Conservation (phyloP, 2,329 filamentous ascomycete genomes). For the Fonsecaea erecta region DNA sequence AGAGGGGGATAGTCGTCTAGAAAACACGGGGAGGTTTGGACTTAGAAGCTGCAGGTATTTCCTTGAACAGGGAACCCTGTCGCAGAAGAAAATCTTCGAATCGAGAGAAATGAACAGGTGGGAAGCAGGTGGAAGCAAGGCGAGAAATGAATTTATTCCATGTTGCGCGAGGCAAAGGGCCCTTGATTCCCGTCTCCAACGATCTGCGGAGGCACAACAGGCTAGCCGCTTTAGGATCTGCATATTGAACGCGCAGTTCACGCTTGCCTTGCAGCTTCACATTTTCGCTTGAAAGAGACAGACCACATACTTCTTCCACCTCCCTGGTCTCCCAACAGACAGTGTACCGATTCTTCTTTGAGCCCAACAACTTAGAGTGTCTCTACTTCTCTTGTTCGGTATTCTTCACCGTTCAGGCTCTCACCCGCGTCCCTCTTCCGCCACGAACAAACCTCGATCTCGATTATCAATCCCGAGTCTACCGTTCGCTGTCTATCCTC, state of each 20-base stretch:
- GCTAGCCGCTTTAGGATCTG: neutral
- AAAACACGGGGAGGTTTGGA: neutral
- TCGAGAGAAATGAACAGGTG: neutral
- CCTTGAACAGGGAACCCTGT: neutral
- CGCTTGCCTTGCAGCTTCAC: conserved; percentile 4
- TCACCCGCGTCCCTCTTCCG: neutral
- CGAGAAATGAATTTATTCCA: conserved; percentile 1
- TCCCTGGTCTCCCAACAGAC: neutral
- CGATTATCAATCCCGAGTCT: conserved; percentile 5
- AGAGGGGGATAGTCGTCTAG: neutral
- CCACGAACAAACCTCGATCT: neutral
- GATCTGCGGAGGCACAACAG: neutral
- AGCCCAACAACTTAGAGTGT: neutral
- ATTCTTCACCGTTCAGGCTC: neutral
- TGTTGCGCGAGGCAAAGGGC: neutral
- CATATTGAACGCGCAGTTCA: conserved; percentile 1
- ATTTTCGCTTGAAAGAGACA: neutral
- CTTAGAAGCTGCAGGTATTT: neutral
- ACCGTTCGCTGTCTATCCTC: neutral
- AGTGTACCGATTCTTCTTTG: neutral
- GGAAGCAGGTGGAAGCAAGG: neutral
- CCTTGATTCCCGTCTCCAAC: conserved; percentile 3
- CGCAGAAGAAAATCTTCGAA: neutral
- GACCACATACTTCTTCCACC: neutral
- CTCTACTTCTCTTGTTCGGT: neutral